Evolutionary conservation across 345 rosid species (phyloP), one percentile per base, ranked within the genome.

Genomic region (Salix viminalis): DNA sequence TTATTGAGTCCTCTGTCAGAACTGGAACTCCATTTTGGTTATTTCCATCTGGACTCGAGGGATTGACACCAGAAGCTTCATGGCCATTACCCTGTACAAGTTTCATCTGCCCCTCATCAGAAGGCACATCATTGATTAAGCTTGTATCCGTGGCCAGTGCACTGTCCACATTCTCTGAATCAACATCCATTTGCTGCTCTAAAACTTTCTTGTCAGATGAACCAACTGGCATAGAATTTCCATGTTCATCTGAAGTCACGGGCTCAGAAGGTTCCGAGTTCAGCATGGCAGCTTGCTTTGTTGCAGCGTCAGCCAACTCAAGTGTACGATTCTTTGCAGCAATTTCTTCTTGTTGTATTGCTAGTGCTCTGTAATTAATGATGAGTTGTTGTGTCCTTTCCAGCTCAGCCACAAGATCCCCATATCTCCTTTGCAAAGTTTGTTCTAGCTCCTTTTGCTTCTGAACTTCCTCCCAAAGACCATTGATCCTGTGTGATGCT

Each of bases 371-470:
- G 79, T 80, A 82, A 37, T 77, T 77, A 36, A 83, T 81, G 32
- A 88, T 76, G 32, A 87, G 75, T 65, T 73, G 85, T 79, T 86
- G 90, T 58, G 82, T 74, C 76, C 86, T 89, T 81, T 91, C 98
- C 75, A 90, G 77, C 78, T 81, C 91, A 18, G 92, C 79, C 34
- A 82, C 77, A 74, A 86, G 88, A 80, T 82, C 79, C n/a, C 97
- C 98, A 58, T 94, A 96, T 36, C 89, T 88, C 48, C 77, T 79
- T 79, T 96, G 99, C 70, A 92, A 78, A 66, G 86, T 90, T 77
- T 78, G 83, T 86, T 96, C 98, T 0, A 89, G 92, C 81, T 90
- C 95, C 86, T 94, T 94, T 69, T 94, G 99, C 87, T 94, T 96
- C 81, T 28, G 84, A 68, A 96, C 96, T 80, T 92, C 97, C 80